Percentiles rank a stretch among this genome's conserved stretches.
Conservation (phyloP, 2,329 filamentous ascomycete species). For the Exophiala lecanii-corni region DNA sequence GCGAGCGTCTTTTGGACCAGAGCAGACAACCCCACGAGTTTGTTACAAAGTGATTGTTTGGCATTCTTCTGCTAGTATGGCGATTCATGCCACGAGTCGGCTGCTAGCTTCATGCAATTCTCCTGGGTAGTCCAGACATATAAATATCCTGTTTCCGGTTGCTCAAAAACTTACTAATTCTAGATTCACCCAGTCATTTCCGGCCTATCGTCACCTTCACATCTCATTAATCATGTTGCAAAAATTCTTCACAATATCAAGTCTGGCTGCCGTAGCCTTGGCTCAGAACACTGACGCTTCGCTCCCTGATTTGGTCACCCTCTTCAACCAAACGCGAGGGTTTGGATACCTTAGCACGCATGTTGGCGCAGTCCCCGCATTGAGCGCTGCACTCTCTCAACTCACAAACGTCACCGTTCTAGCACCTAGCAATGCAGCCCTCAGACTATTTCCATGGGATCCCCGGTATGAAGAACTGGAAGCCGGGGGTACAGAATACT, state of each 20-base stretch:
- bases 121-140: too few species aligned
- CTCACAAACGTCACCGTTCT: conserved; percentile 54
- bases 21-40: too few species aligned
- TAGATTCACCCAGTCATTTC: too few species aligned
- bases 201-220: too few species aligned
- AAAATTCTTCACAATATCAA: conserved; percentile 3
- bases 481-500: conserved; percentile 5
- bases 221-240: conserved; percentile 6
- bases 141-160: too few species aligned
- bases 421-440: conserved; percentile 52
- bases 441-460: conserved; percentile 34
- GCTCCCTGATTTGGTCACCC: conserved; percentile 2
- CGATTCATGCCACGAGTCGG: too few species aligned
- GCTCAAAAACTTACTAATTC: too few species aligned
- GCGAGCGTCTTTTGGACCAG: too few species aligned
- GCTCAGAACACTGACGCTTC: conserved; percentile 7
- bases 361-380: conserved; percentile 2
- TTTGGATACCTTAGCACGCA: conserved; percentile 6
- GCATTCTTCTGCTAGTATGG: too few species aligned
- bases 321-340: conserved; percentile 9
- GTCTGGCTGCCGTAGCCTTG: conserved; percentile 4
- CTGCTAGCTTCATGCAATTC: too few species aligned
- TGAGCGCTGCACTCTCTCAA: conserved; percentile 3
- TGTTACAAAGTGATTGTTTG: too few species aligned
- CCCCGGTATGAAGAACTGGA: conserved; percentile 29